These are phyloP conservation scores for Xerocomellus chrysenteron DNA, from an alignment of 768 basidiomycete genomes.

Conservation along the genomic window DNA sequence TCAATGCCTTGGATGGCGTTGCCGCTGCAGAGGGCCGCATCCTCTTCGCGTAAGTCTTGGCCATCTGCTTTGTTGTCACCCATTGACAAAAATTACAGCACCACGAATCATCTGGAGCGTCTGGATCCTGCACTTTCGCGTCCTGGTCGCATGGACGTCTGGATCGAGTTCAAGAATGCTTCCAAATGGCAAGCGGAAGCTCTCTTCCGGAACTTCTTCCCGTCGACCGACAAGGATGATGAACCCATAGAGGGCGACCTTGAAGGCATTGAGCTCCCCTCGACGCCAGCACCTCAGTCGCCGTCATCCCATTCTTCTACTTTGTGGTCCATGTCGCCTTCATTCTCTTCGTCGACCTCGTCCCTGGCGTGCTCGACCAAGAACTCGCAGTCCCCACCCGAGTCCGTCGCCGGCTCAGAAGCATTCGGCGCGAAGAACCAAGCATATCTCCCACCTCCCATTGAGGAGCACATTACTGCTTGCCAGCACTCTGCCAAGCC, in stretches of 20 bases:
- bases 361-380: slow-evolving; percentile 36
- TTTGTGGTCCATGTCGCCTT: slow-evolving; percentile 43
- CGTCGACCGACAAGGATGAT: slow-evolving; percentile 57
- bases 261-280: slow-evolving; percentile 45
- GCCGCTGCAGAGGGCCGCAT: slow-evolving; percentile 85
- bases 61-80: background rate
- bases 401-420: slow-evolving; percentile 16
- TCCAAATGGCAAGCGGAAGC: slow-evolving; percentile 83
- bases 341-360: slow-evolving; percentile 43
- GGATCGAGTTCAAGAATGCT: slow-evolving; percentile 88
- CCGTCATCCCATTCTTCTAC: slow-evolving; percentile 47
- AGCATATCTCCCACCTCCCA: slow-evolving; percentile 63
- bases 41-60: slow-evolving; percentile 74
- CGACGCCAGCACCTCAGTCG: slow-evolving; percentile 42
- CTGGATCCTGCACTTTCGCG: slow-evolving; percentile 90
- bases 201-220: slow-evolving; percentile 90
- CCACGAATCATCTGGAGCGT: slow-evolving; percentile 88
- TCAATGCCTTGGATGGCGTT: slow-evolving; percentile 86
- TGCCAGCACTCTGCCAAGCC: slow-evolving; percentile 65
- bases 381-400: slow-evolving; percentile 26
- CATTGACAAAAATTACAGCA: slow-evolving; percentile 41
- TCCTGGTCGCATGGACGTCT: slow-evolving; percentile 90
- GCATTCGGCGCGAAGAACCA: slow-evolving; percentile 55
- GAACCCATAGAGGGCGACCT: slow-evolving; percentile 41
- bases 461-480: slow-evolving; percentile 56